Percentiles rank a stretch among this genome's conserved stretches.
These are phyloP conservation scores for Fusarium sp. DNA, from an alignment of 2,329 filamentous ascomycete genomes.

Conservation along the genomic window DNA sequence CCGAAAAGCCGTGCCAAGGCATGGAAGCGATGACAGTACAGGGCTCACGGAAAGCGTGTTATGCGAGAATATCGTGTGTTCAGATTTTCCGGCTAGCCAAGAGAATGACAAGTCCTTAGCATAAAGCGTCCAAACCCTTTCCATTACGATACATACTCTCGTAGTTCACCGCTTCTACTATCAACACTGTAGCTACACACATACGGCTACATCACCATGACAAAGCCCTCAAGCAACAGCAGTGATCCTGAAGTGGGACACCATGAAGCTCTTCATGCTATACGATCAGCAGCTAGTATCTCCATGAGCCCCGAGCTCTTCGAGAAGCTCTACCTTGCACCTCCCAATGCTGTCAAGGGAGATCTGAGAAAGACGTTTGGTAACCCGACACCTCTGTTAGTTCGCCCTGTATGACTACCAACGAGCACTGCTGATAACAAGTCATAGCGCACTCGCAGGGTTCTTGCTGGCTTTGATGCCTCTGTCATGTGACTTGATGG, in stretches of 20 bases:
- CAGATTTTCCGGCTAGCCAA: background rate
- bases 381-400: background rate
- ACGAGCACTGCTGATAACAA: background rate
- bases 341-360: background rate
- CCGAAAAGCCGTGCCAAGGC: background rate
- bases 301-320: constrained; percentile 6
- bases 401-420: too few species aligned
- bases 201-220: background rate
- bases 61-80: background rate
- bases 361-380: background rate
- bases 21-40: background rate
- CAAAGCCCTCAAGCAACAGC: background rate
- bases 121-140: background rate
- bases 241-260: background rate
- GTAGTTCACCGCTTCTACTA: fast-evolving
- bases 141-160: background rate
- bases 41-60: background rate
- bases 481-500: background rate
- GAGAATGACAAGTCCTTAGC: background rate
- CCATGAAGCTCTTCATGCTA: background rate
- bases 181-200: fast-evolving
- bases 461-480: background rate
- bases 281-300: constrained; percentile 46
- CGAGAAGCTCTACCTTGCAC: background rate
- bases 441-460: fast-evolving